A percentile compares a stretch with the other conserved stretches of the same genome.
Conservation (phyloP, 805 yeast genomes). For the Nakazawaea ishiwadae region DNA sequence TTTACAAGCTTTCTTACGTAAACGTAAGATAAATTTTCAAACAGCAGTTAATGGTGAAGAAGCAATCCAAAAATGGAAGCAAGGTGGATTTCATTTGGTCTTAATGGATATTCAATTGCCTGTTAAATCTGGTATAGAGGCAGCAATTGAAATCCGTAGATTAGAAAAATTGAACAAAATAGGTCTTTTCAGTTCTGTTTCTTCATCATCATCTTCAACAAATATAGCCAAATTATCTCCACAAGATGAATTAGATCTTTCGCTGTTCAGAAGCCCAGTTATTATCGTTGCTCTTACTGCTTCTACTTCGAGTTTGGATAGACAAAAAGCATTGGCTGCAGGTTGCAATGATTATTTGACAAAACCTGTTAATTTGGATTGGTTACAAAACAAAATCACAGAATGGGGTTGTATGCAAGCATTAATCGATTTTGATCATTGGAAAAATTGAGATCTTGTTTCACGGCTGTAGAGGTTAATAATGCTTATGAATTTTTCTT, state of each 20-base stretch:
- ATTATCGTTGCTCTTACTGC: conserved; percentile 97
- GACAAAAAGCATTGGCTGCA: conserved; percentile 87
- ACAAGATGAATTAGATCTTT: conserved; percentile 54
- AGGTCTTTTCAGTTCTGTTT: conserved; percentile 43
- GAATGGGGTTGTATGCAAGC: conserved; percentile 99
- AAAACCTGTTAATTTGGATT: conserved; percentile 89
- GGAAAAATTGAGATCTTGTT: conserved; percentile 47
- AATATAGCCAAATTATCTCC: conserved; percentile 17
- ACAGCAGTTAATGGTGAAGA: conserved; percentile 93
- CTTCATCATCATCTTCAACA: not conserved
- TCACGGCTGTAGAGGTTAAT: not conserved
- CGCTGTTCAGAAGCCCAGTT: conserved; percentile 85
- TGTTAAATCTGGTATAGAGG: conserved; percentile 92
- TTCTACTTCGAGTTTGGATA: conserved; percentile 77
- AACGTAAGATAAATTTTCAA: conserved; percentile 77
- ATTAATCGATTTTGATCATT: conserved; percentile 88
- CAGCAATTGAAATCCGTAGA: conserved; percentile 85
- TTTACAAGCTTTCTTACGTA: conserved; percentile 80
- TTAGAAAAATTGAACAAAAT: conserved; percentile 76
- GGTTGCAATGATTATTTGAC: conserved; percentile 97
- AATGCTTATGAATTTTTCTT: not conserved
- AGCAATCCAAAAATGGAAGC: conserved; percentile 91
- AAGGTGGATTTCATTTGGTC: conserved; percentile 91
- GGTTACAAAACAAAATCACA: conserved; percentile 90
- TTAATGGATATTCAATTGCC: conserved; percentile 98